A percentile compares a stretch with the other conserved stretches of the same genome.
phyloP scores from a whole-genome alignment of 1,284 basidiomycete genomes.

The Phaffia rhodozyma region DNA sequence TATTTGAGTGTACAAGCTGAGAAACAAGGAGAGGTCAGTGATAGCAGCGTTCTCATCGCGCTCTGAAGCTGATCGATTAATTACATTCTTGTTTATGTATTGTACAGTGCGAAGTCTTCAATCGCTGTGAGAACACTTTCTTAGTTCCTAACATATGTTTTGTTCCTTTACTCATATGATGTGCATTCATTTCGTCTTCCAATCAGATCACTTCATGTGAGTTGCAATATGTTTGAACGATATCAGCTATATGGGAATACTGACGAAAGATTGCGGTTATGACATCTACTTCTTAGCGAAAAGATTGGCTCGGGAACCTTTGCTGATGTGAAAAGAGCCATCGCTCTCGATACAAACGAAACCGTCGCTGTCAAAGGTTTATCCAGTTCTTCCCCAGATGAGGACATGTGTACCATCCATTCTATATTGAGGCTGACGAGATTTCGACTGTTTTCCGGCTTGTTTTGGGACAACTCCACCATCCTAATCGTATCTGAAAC shows the following conservation, averaged over 20 bases:
- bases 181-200: no score
- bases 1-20: background rate
- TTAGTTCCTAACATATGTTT: background rate
- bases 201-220: constrained; percentile 13
- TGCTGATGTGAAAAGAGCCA: constrained; percentile 35
- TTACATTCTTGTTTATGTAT: background rate
- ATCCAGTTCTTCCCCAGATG: constrained; percentile 1
- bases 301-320: constrained; percentile 32
- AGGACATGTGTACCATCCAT: no score
- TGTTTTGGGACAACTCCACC: constrained; percentile 40
- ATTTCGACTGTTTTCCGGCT: no score
- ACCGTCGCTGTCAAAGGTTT: constrained; percentile 34
- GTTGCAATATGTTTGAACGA: background rate
- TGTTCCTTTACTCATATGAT: background rate
- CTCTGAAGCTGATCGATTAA: no score
- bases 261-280: constrained; percentile 23
- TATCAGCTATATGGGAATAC: background rate
- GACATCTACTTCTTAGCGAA: background rate
- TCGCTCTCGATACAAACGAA: constrained; percentile 32
- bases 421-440: no score
- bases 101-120: constrained; percentile 6
- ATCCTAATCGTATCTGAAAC: constrained; percentile 13
- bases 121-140: constrained; percentile 2
- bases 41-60: background rate
- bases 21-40: constrained; percentile 27